A percentile compares a stretch with the other conserved stretches of the same genome.
phyloP scores from a whole-genome alignment of 345 rosid species.

The Acer campestre region DNA sequence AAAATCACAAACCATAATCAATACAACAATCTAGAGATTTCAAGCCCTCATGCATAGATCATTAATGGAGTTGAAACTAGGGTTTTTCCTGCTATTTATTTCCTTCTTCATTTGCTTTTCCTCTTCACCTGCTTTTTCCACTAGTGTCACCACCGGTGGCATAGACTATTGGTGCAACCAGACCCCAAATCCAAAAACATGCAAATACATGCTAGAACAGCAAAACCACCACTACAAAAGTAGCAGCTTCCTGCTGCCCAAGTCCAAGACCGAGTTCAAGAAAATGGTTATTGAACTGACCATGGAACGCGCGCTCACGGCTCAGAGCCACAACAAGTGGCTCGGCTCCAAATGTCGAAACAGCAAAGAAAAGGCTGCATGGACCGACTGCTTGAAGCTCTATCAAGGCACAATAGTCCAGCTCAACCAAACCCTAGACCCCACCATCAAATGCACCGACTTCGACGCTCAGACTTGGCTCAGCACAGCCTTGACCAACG shows the following conservation, averaged over 20 bases:
- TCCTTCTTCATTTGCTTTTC: constrained; percentile 20
- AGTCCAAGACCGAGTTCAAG: constrained; percentile 47
- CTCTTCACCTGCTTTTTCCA: constrained; percentile 22
- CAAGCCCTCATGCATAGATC: background rate
- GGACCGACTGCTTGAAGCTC: constrained; percentile 79
- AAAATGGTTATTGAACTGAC: constrained; percentile 47
- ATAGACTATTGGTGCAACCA: constrained; percentile 68
- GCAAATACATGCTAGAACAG: constrained; percentile 52
- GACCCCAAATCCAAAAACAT: constrained; percentile 71
- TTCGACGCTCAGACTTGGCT: constrained; percentile 84
- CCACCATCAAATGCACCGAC: constrained; percentile 50
- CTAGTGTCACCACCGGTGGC: constrained; percentile 10
- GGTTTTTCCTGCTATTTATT: constrained; percentile 1
- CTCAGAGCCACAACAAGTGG: constrained; percentile 45
- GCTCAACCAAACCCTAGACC: constrained; percentile 57
- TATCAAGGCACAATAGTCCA: constrained; percentile 52
- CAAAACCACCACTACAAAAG: constrained; percentile 20
- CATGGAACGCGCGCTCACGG: constrained; percentile 56
- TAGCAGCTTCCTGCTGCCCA: constrained; percentile 30
- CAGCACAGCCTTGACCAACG: constrained; percentile 77
- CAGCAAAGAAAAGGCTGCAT: constrained; percentile 61
- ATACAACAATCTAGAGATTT: constrained; percentile 5
- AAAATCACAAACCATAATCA: background rate
- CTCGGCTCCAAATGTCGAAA: constrained; percentile 64
- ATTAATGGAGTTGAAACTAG: constrained; percentile 28